These are phyloP conservation scores for Puccinia sorghi DNA, from an alignment of 1,284 basidiomycete species.

Conservation along the genomic window DNA sequence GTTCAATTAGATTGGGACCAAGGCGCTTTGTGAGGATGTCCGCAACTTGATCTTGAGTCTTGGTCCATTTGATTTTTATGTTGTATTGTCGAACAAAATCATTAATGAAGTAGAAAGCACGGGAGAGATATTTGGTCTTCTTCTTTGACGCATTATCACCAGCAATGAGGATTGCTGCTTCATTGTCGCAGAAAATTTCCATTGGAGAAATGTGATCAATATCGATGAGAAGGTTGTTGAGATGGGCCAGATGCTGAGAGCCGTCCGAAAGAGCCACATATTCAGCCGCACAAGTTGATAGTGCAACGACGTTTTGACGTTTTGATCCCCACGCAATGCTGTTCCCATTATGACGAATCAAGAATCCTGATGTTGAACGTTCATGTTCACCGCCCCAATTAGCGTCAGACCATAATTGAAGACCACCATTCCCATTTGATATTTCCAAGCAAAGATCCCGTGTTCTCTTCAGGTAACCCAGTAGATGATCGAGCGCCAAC, in stretches of 20 bases:
- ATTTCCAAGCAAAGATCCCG: background rate
- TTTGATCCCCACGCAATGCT: slow-evolving; percentile 1
- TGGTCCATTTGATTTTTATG: slow-evolving; percentile 17
- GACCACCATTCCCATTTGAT: too few species aligned
- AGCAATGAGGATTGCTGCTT: slow-evolving; percentile 15
- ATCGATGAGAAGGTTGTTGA: background rate
- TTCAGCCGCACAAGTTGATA: slow-evolving; percentile 27
- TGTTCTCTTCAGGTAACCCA: slow-evolving; percentile 5
- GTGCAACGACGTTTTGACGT: slow-evolving; percentile 12
- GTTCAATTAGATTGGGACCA: background rate
- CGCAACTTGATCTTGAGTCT: background rate
- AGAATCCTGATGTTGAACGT: background rate
- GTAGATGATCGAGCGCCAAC: background rate
- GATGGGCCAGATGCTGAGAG: background rate
- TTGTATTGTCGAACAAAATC: slow-evolving; percentile 4
- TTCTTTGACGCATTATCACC: slow-evolving; percentile 20
- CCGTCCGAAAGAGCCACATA: background rate
- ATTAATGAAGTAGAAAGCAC: slow-evolving; percentile 22
- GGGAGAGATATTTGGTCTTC: background rate
- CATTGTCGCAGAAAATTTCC: slow-evolving; percentile 13
- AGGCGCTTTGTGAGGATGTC: slow-evolving; percentile 8
- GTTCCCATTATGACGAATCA: background rate
- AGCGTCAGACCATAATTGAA: slow-evolving; percentile 10
- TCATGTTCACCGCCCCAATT: slow-evolving; percentile 28
- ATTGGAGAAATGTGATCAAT: background rate